Percentiles rank a stretch among this genome's conserved stretches.
phyloP scores from a whole-genome alignment of 108 stramenopile species.

The Conticribra guillardii region DNA sequence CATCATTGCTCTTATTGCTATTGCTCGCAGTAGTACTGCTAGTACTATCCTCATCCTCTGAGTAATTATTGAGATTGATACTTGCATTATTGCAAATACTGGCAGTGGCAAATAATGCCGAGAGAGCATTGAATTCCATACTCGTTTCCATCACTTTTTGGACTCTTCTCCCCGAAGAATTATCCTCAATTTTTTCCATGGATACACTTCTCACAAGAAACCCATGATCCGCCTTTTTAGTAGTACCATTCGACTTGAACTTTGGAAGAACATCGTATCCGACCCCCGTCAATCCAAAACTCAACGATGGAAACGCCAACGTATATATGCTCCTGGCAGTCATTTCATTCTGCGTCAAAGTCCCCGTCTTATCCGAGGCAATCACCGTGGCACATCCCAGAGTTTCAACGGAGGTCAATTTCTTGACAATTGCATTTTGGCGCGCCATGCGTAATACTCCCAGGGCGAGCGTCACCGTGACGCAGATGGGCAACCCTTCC shows the following conservation, averaged over 20 bases:
- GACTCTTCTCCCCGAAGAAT: constrained; percentile 16
- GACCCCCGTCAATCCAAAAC: constrained; percentile 80
- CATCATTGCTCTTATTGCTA: no score
- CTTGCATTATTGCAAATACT: constrained; percentile 89
- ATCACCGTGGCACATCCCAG: constrained; percentile 95
- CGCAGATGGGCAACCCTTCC: constrained; percentile 92
- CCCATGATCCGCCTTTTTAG: constrained; percentile 32
- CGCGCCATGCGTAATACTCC: constrained; percentile 95
- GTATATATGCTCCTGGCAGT: constrained; percentile 67
- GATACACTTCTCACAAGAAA: constrained; percentile 42
- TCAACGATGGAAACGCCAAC: constrained; percentile 68
- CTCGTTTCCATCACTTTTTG: constrained; percentile 33
- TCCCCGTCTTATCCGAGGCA: constrained; percentile 98
- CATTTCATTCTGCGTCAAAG: constrained; percentile 98
- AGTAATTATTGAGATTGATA: constrained; percentile 22
- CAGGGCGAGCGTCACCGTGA: constrained; percentile 89
- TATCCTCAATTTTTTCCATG: constrained; percentile 9
- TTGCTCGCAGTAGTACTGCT: constrained; percentile 28
- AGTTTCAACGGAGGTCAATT: constrained; percentile 95
- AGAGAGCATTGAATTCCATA: constrained; percentile 58
- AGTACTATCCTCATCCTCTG: constrained; percentile 28
- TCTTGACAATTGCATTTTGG: constrained; percentile 91
- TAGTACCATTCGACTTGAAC: not conserved
- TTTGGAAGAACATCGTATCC: constrained; percentile 78
- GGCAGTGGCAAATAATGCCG: constrained; percentile 68